These are phyloP conservation scores for Chytriomyces confervae DNA, from an alignment of 192 early-diverging fungal genomes.

Conservation along the genomic window DNA sequence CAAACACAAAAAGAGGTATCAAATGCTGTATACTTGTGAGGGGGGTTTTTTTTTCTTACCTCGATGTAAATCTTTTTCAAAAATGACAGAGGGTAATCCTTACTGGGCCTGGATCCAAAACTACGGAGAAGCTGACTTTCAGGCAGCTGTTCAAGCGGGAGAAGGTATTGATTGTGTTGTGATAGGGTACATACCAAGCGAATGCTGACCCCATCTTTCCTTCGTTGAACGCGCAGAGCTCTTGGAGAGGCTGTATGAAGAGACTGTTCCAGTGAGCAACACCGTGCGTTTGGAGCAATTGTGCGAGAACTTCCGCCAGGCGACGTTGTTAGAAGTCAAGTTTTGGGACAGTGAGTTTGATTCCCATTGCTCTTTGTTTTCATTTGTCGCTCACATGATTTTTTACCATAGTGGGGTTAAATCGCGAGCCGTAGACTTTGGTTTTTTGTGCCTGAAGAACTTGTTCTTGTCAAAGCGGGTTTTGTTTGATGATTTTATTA, in stretches of 20 bases:
- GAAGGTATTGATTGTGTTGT: slow-evolving; percentile 42
- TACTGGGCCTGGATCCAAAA: slow-evolving; percentile 83
- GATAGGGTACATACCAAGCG: slow-evolving; percentile 19
- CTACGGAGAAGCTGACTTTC: slow-evolving; percentile 73
- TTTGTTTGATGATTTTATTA: slow-evolving; percentile 8
- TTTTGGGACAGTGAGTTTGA: slow-evolving; percentile 70
- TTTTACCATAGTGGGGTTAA: not conserved
- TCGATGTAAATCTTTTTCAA: not conserved
- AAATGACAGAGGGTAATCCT: slow-evolving; percentile 65
- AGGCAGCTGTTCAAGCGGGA: slow-evolving; percentile 64
- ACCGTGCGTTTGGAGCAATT: slow-evolving; percentile 62
- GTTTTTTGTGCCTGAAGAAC: not conserved
- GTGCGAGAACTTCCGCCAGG: slow-evolving; percentile 72
- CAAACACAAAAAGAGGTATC: slow-evolving; percentile 62
- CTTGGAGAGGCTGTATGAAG: slow-evolving; percentile 57
- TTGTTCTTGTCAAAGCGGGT: not conserved
- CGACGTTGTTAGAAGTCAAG: slow-evolving; percentile 70
- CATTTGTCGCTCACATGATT: not conserved
- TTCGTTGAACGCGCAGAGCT: slow-evolving; percentile 36
- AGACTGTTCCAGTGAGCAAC: slow-evolving; percentile 57
- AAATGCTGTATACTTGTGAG: slow-evolving; percentile 26
- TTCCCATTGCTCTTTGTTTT: not conserved
- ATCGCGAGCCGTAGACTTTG: not conserved
- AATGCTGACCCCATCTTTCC: not conserved
- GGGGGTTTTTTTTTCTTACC: not conserved